Base-by-base conservation (phyloP, 2,329 filamentous ascomycete species). In the Phaeosphaeriaceae sp. region DNA sequence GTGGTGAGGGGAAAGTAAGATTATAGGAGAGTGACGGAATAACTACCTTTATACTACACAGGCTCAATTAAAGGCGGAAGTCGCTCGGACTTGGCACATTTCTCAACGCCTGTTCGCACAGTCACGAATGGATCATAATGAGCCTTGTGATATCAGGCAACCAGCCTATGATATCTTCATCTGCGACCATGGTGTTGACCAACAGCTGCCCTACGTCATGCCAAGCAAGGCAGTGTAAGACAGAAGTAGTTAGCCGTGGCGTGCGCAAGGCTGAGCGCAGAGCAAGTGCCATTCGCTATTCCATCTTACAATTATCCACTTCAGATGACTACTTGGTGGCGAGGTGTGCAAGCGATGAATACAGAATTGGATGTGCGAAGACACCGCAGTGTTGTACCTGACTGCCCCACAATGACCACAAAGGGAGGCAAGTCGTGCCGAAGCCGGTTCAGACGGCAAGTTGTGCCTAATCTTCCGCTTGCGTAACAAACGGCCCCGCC, bases 391-490 rank as follows among this genome's bases (percentile, higher is more conserved):
- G 24, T 35, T 28, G 26, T 10, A 24, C 15, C 13, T 49, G 6
- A 32, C 5, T 9, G 44, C 44, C 44, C 44, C 44, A 48, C 46
- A 13, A 23, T 51, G 26, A 26, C 40, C 42, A 54, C 11, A 1
- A 21, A 24, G 42, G 40, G 22, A 48, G 53, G 58, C 55, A 69
- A 59, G 53, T 56, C 59, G 51, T 66, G 58, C 63, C 64, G 67
- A 56, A 15, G 32, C 24, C n/a, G 32, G 49, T 56, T 43, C 21
- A 63, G 46, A 63, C 40, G 63, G 58, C 59, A 67, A 58, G 58
- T 52, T 32, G 64, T 67, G 64, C 65, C 63, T 63, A 65, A 54
- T 23, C 32, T 42, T 40, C 49, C 62, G 51, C 28, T 64, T 67
- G 59, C 28, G 57, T 61, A 52, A 26, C 35, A 50, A 55, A 58